Base-by-base conservation (phyloP, 768 basidiomycete species). In the Rhizopogon salebrosus region DNA sequence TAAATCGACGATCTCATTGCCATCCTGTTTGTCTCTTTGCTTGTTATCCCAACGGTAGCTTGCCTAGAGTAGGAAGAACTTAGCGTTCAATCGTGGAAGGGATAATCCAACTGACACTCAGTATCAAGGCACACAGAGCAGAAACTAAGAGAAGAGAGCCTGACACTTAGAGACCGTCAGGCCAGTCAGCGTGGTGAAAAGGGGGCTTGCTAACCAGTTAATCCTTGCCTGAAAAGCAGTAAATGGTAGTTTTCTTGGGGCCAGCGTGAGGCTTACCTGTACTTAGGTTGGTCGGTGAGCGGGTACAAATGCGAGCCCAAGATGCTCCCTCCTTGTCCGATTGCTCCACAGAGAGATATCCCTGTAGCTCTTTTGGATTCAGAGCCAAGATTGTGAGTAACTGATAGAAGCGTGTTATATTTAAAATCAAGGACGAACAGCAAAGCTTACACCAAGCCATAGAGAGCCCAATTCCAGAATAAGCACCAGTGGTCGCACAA, bases 401-500 rank as follows among this genome's bases (percentile, higher is more conserved):
- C 83, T 84, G 34, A 38, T 10, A 31, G 20, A 43, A 37, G 45
- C 36, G 45, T 18, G 24, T 48, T 8, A 22, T 16, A 40, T 31
- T 10, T 26, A 11, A 22, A 39, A 39, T 11, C 4, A 13, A 20
- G n/a, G 7, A 50, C 18, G 72, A 56, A 18, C n/a, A n/a, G n/a
- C n/a, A 13, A 49, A n/a, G 72, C 82, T 62, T 70, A 85, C 84
- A 85, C 85, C 85, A 87, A 6, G 84, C 82, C 49, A 86, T 80
- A 27, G 78, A 77, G 5, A 84, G 62, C 3, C 83, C 84, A 54
- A 87, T 86, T 2, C 79, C 77, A 3, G 84, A 80, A 57, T 87
- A 88, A 0, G 84, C 85, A 22, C 84, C 84, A 54, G 78, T 76
- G 0, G 80, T 82, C 53, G 87, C 80, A 54, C 82, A 84, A 67